Evolutionary conservation across 139 green algal species (phyloP), one percentile per base, ranked within the genome.

Genomic region (Micractinium conductrix): DNA sequence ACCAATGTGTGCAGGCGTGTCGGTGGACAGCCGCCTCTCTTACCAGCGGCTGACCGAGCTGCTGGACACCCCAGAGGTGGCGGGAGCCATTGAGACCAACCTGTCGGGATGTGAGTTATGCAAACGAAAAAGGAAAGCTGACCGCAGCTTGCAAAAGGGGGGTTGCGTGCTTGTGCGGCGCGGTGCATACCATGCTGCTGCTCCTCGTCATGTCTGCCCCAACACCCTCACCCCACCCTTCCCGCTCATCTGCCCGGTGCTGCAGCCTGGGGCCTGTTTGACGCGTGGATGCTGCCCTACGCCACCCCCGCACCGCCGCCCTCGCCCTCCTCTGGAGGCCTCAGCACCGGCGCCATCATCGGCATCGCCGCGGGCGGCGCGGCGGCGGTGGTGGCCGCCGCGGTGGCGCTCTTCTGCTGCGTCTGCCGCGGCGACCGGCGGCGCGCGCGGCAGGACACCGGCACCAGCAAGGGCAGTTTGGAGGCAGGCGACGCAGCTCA

Each of bases 331-430:
- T n/a, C n/a, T n/a, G n/a, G n/a, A n/a, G n/a, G n/a, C n/a, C n/a
- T n/a, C n/a, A n/a, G n/a, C n/a, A n/a, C n/a, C n/a, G n/a, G 40
- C 42, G 74, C 48, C 0, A 89, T 89, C 44, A 55, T 83, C 24
- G 85, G 69, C 0, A 89, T 89, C 37, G 85, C 85, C 16, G 53
- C 40, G 17, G 85, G 85, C 55, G 79, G 85, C 35, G 79, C 22
- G 22, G 69, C 60, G 33, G 85, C 53, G 37, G n/a, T 89, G 40
- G 33, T 86, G 30, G 40, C 83, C 0, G 17, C 83, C 9, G 38
- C 40, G 37, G 26, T n/a, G 28, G 26, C 71, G 33, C 8, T 86
- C 22, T 83, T 85, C 76, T 81, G 35, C 40, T 82, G 69, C 40
- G 81, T 80, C 28, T 62, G 53, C 58, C 70, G 79, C 33, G 35